Conservation (phyloP, 2,329 filamentous ascomycete genomes). For the Trichoderma asperellum region DNA sequence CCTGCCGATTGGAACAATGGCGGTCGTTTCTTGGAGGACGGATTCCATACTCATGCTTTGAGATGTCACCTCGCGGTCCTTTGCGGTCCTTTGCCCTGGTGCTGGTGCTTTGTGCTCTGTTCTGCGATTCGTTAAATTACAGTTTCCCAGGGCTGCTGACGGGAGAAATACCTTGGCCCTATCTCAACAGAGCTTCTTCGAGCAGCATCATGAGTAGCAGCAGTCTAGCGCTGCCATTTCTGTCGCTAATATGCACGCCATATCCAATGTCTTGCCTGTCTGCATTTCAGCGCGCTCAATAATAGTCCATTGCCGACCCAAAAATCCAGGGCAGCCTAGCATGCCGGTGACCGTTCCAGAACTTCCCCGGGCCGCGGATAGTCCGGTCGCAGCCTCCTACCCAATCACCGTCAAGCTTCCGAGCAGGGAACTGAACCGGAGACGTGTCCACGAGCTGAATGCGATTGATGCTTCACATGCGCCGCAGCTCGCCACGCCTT, state of each 20-base stretch:
- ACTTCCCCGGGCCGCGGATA: conserved; percentile 22
- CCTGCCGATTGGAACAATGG: not conserved
- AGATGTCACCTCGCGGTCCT: not conserved
- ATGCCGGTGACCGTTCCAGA: conserved; percentile 19
- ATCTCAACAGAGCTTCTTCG: not conserved
- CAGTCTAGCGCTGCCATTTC: not conserved
- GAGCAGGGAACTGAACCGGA: conserved; percentile 15
- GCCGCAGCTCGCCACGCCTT: conserved; percentile 22
- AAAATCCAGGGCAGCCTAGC: not conserved
- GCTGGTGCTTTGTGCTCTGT: not conserved
- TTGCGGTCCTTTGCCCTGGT: not conserved
- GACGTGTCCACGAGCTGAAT: conserved; percentile 18
- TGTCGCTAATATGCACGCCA: not conserved
- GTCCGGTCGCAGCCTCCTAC: conserved; percentile 2
- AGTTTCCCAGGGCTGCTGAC: not conserved
- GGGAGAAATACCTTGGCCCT: not conserved
- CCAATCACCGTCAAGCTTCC: not conserved
- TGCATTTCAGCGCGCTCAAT: conserved; percentile 11
- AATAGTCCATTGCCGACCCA: not conserved
- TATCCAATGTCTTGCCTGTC: not conserved
- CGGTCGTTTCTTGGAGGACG: not conserved
- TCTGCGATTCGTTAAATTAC: not conserved
- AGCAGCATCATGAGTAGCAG: not conserved
- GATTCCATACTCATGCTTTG: not conserved
- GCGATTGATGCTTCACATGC: conserved; percentile 21